Percentiles rank a stretch among this genome's conserved stretches.
These are phyloP conservation scores for Lavandula angustifolia DNA, from an alignment of 257 asterid species.

Conservation along the genomic window DNA sequence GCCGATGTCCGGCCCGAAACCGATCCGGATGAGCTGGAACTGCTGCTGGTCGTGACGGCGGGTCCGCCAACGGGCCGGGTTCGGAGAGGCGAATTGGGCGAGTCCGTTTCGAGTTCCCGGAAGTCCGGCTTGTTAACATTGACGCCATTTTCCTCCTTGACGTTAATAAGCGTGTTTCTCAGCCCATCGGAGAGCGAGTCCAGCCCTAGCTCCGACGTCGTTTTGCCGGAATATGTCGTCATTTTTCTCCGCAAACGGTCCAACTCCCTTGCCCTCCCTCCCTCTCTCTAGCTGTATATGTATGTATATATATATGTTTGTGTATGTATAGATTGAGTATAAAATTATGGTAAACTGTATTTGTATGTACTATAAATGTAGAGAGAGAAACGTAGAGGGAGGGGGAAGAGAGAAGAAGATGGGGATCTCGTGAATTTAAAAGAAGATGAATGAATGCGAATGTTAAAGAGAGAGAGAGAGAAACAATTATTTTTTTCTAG, in stretches of 20 bases:
- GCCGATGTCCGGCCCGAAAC: conserved; percentile 52
- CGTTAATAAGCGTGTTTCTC: conserved; percentile 39
- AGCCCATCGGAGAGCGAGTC: conserved; percentile 59
- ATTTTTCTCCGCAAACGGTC: conserved; percentile 31
- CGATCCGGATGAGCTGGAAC: conserved; percentile 89
- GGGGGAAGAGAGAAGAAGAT: conserved; percentile 35
- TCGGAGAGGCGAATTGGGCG: conserved; percentile 69
- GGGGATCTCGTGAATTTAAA: conserved; percentile 76
- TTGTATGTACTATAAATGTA: conserved; percentile 6
- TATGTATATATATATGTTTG: background rate
- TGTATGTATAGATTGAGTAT: background rate
- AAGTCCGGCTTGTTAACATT: conserved; percentile 74
- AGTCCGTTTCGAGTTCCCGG: conserved; percentile 72
- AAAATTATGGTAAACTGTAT: conserved; percentile 10
- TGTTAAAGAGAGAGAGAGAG: conserved; percentile 39
- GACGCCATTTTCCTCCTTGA: conserved; percentile 34
- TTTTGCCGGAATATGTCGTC: conserved; percentile 51
- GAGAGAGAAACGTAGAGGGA: conserved; percentile 28
- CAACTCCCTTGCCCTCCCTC: background rate
- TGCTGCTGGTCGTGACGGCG: conserved; percentile 53
- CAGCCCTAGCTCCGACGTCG: conserved; percentile 39
- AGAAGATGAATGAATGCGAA: conserved; percentile 72
- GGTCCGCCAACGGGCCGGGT: conserved; percentile 33
- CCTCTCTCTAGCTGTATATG: background rate
- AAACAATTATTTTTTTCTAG: background rate